A percentile compares a stretch with the other conserved stretches of the same genome.
These are phyloP conservation scores for Dissophora ornata DNA, from an alignment of 192 early-diverging fungal genomes.

Conservation along the genomic window DNA sequence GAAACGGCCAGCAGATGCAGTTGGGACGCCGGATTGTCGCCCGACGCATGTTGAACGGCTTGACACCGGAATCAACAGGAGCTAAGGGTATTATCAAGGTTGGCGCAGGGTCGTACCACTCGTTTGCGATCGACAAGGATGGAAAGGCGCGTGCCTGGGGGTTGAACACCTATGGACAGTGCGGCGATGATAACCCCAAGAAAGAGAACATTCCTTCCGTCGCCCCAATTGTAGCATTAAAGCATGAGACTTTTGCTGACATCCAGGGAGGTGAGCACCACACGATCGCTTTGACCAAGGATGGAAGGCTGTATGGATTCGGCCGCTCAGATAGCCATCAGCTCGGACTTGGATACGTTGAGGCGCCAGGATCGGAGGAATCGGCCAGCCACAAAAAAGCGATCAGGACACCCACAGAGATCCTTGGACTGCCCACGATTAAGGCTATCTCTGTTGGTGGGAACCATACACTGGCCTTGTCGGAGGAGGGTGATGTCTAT, in stretches of 20 bases:
- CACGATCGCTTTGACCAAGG: constrained; percentile 76
- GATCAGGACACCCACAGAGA: constrained; percentile 66
- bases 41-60: constrained; percentile 75
- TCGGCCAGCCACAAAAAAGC: constrained; percentile 63
- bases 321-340: constrained; percentile 88
- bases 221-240: constrained; percentile 63
- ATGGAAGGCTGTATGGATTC: constrained; percentile 83
- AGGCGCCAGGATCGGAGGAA: constrained; percentile 52
- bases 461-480: constrained; percentile 70
- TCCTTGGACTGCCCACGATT: constrained; percentile 50
- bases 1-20: constrained; percentile 89
- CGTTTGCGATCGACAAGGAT: constrained; percentile 78
- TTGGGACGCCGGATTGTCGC: constrained; percentile 84
- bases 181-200: constrained; percentile 63
- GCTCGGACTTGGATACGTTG: constrained; percentile 70
- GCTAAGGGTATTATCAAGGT: constrained; percentile 70
- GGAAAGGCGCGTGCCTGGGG: constrained; percentile 84
- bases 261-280: constrained; percentile 90
- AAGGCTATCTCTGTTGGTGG: constrained; percentile 69
- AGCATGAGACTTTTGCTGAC: constrained; percentile 58
- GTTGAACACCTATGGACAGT: constrained; percentile 91
- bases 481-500: constrained; percentile 71
- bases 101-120: constrained; percentile 86
- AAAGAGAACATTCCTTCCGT: constrained; percentile 67
- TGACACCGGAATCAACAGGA: constrained; percentile 66